Base-by-base conservation (phyloP, 2,329 filamentous ascomycete genomes). In the Juglanconis juglandina region DNA sequence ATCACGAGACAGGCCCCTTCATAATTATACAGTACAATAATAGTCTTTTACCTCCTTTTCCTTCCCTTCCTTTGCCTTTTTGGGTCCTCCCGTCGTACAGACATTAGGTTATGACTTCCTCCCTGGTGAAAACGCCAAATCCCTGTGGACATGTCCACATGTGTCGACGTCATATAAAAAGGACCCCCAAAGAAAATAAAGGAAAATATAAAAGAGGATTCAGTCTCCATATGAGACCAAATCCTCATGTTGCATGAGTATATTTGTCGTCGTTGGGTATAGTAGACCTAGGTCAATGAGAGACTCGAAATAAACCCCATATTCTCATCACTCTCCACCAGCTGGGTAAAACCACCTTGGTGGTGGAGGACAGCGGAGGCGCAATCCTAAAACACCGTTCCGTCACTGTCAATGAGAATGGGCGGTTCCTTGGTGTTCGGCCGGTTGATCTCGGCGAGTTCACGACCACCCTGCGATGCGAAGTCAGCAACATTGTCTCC, bases 401-500 rank as follows among this genome's bases (percentile, higher is more conserved):
- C 95, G 73, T 99, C 95, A 66, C 92, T 96, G 67, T 96, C 84
- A 68, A 98, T 97, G 77, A 97, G 87, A 71, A 99, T 98, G 4
- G 95, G 95, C 37, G 94, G 92, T 73, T 96, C 92, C 77, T 95
- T 96, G 56, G 95, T 98, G 70, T 97, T 98, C 30, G 95, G 95
- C 67, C 95, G 84, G 67, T 92, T 94, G 65, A 97, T 92, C 77
- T 97, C 94, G 64, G 95, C 95, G 72, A 98, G 90, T 77, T 98
- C 95, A 71, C 95, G 88, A 62, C 95, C 95, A 68, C 94, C 94
- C 93, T 85, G 61, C 58, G 32, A 44, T 17, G 7, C 33, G 5
- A 32, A 53, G 57, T 62, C 13, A 62, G 60, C 17, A n/a, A n/a
- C 5, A 3, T 2, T 4, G n/a, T 10, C 9, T 9, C 39, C 5